These are phyloP conservation scores for Phytophthora ohioensis DNA, from an alignment of 352 stramenopile genomes.

Conservation along the genomic window DNA sequence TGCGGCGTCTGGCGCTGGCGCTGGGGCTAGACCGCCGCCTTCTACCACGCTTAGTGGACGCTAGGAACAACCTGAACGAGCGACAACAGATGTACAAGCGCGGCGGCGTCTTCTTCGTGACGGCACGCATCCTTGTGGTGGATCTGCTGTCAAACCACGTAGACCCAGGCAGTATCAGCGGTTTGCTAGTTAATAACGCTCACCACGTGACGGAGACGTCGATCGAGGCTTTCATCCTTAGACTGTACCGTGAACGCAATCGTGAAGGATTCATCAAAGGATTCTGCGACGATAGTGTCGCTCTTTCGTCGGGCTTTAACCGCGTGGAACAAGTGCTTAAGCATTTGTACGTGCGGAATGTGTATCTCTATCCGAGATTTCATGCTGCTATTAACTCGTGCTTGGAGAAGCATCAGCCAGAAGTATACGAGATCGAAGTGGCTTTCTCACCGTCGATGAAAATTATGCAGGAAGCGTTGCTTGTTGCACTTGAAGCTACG, in stretches of 20 bases:
- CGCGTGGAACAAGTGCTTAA: slow-evolving; percentile 96
- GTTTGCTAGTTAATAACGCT: slow-evolving; percentile 94
- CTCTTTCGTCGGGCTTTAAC: slow-evolving; percentile 94
- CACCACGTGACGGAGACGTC: slow-evolving; percentile 95
- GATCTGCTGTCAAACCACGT: slow-evolving; percentile 94
- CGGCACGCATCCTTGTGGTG: slow-evolving; percentile 97
- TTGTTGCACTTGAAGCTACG: slow-evolving; percentile 94
- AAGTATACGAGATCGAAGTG: slow-evolving; percentile 96
- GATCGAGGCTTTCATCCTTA: slow-evolving; percentile 97
- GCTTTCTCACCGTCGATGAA: slow-evolving; percentile 92
- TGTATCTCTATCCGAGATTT: slow-evolving; percentile 97
- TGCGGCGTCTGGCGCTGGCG: slow-evolving; percentile 83
- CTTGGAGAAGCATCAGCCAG: slow-evolving; percentile 86
- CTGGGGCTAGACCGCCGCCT: slow-evolving; percentile 89
- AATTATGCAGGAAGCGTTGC: slow-evolving; percentile 94
- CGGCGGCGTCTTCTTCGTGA: slow-evolving; percentile 95
- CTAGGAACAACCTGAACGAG: slow-evolving; percentile 79
- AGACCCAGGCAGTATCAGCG: slow-evolving; percentile 88
- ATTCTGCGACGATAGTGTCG: slow-evolving; percentile 94
- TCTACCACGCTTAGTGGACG: slow-evolving; percentile 89
- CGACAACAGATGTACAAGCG: slow-evolving; percentile 91
- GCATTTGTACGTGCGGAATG: slow-evolving; percentile 92
- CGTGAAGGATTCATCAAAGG: slow-evolving; percentile 96
- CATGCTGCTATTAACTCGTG: slow-evolving; percentile 91
- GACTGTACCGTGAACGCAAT: slow-evolving; percentile 93